Conservation (phyloP, 129 eudicot genomes). For the Arctium minus region DNA sequence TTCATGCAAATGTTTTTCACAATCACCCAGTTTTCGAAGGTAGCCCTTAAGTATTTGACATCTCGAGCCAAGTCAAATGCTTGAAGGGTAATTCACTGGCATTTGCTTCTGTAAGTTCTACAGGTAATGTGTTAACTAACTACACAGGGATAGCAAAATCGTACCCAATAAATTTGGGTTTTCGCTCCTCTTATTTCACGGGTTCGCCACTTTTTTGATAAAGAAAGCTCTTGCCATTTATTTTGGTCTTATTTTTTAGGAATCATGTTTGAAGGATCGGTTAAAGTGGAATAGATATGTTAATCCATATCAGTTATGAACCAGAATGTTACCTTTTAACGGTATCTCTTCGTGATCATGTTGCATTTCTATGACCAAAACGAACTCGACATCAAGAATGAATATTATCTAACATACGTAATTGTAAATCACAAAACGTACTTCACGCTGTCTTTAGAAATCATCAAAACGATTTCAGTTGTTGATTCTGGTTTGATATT, state of each 20-base stretch:
- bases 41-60: slow-evolving; percentile 46
- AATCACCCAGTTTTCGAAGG: slow-evolving; percentile 47
- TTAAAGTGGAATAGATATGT: too few relatives aligned
- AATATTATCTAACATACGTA: too few relatives aligned
- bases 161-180: neutral
- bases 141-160: neutral
- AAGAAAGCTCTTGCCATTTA: neutral
- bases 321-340: too few relatives aligned
- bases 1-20: slow-evolving; percentile 65
- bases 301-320: too few relatives aligned
- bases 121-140: neutral
- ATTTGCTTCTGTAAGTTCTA: neutral
- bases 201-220: neutral
- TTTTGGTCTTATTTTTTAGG: neutral
- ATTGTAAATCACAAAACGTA: too few relatives aligned
- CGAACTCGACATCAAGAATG: too few relatives aligned
- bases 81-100: neutral
- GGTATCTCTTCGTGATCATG: too few relatives aligned
- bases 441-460: too few relatives aligned
- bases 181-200: neutral
- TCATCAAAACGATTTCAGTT: too few relatives aligned
- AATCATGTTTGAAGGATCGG: too few relatives aligned
- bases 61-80: slow-evolving; percentile 47
- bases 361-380: too few relatives aligned
- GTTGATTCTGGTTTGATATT: too few relatives aligned